Percentiles rank a stretch among this genome's conserved stretches.
Evolutionary conservation across 2,329 filamentous ascomycete genomes (phyloP).

Genomic region (Fusarium redolens): DNA sequence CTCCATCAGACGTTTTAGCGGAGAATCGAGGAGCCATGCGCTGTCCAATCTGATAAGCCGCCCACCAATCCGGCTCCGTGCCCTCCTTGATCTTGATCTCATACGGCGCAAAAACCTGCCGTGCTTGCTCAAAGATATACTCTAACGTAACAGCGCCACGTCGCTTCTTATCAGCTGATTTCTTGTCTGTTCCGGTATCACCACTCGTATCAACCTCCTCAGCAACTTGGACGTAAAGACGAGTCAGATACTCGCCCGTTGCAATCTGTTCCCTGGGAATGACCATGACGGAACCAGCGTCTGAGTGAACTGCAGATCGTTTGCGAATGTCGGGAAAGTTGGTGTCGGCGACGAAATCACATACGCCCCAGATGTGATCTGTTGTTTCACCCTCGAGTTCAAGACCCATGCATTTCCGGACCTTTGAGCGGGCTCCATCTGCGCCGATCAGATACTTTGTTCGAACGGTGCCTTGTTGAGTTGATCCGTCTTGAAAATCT

Average conservation of each 20-base stretch:
- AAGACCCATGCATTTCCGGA: constrained; percentile 20
- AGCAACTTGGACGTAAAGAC: constrained; percentile 12
- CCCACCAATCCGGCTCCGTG: constrained; percentile 21
- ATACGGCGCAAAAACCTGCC: constrained; percentile 16
- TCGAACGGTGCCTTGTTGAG: neutral
- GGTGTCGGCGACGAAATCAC: constrained; percentile 19
- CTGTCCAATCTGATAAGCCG: constrained; percentile 24
- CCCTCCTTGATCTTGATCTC: constrained; percentile 18
- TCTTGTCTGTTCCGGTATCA: constrained; percentile 11
- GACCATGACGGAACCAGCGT: constrained; percentile 17
- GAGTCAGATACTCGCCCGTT: constrained; percentile 7
- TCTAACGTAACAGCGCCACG: constrained; percentile 17
- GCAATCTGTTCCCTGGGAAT: constrained; percentile 18
- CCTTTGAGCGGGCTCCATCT: constrained; percentile 10
- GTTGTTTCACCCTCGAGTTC: constrained; percentile 16
- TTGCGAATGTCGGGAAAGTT: constrained; percentile 22
- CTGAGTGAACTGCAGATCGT: constrained; percentile 4
- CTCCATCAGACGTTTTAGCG: neutral
- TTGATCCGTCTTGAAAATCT: neutral
- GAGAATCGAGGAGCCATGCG: constrained; percentile 14
- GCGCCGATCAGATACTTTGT: constrained; percentile 14
- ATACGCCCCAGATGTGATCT: constrained; percentile 21
- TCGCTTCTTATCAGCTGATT: constrained; percentile 18
- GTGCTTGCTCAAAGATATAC: constrained; percentile 20
- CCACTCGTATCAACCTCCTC: constrained; percentile 5